Evolutionary conservation across 345 rosid genomes (phyloP), one percentile per base, ranked within the genome.

Genomic region (Hevea brasiliensis): DNA sequence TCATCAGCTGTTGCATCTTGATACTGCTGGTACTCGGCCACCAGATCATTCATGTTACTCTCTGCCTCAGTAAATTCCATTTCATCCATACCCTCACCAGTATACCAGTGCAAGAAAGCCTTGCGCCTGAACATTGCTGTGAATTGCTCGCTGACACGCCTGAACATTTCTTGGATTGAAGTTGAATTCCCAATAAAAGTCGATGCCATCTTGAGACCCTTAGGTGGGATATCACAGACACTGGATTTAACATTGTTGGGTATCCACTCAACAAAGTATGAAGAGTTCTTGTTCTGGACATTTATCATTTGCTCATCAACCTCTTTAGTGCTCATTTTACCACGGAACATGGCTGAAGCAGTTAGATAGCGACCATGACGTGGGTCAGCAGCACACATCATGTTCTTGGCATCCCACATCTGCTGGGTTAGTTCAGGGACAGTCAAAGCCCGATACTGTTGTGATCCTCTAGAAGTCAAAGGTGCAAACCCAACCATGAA

Each of bases 51-150:
- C 76, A 73, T 73, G 57, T 73, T 73, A 21, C 76, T 73, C 71
- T 73, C 76, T 0, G 76, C 71, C 47, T 73, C 76, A 0, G 71
- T 65, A 21, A 73, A 73, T 65, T 73, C 76, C 76, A 73, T 73
- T 61, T 73, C 76, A 1, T 73, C 76, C 76, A 73, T 73, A 13
- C 71, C 76, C 58, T 73, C 76, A 2, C 76, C 76, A 0, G 71
- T 73, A 54, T 73, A 73, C 76, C 76, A 56, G 40, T 73, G 76
- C 71, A 73, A 73, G 71, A 74, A 74, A 58, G 77, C 77, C 48
- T 74, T 74, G 29, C 77, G 77, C 77, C 77, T 67, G 65, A 74
- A 74, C 77, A 74, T 74, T 15, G 77, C 77, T 7, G 77, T 74
- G 66, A 74, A 74, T 26, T 74, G 77, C 24, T 74, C 77, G 2